Evolutionary conservation across 345 rosid genomes (phyloP), one percentile per base, ranked within the genome.

Genomic region (Xanthoceras sorbifolium): DNA sequence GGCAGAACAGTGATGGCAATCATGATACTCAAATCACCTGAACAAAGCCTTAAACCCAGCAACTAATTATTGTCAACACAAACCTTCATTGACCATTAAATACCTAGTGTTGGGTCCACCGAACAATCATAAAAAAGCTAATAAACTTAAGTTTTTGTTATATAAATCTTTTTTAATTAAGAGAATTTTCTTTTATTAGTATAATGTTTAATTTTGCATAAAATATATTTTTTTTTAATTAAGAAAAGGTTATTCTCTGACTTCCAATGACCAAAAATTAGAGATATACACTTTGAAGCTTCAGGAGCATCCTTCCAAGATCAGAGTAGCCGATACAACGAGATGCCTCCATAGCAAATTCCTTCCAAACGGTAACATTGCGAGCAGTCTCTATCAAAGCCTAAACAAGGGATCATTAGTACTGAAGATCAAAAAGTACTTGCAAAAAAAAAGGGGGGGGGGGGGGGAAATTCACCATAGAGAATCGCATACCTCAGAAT

Each of bases 271-370:
- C 57, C 28, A 36, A 65, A 23, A 72, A 55, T 38, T 6, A 71
- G 81, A 77, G 77, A 62, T 75, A 86, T 92, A 97, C 98, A 38
- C 72, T 89, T 59, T 92, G 91, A 82, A 97, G 93, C 85, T 90
- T 97, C 89, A 90, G 74, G 78, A 97, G 98, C 98, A 92, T 92
- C 86, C 76, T 85, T 78, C 98, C 98, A 64, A 97, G 91, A 67
- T 91, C 97, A 71, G 84, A 80, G 88, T 97, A 97, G 68, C 91
- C 92, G 77, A 72, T 76, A 80, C 98, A 88, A 60, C 81, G 89
- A 23, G 99, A 88, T 82, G 94, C 91, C 80, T 88, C 97, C 91
- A 79, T 84, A n/a, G 98, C 96, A 80, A 92, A 94, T 71, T 92
- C 97, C 85, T 94, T 97, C 99, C 99, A 97, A 46, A 89, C 85